Conservation (phyloP, 768 basidiomycete species). For the Rhodosporidiobolus odoratus region DNA sequence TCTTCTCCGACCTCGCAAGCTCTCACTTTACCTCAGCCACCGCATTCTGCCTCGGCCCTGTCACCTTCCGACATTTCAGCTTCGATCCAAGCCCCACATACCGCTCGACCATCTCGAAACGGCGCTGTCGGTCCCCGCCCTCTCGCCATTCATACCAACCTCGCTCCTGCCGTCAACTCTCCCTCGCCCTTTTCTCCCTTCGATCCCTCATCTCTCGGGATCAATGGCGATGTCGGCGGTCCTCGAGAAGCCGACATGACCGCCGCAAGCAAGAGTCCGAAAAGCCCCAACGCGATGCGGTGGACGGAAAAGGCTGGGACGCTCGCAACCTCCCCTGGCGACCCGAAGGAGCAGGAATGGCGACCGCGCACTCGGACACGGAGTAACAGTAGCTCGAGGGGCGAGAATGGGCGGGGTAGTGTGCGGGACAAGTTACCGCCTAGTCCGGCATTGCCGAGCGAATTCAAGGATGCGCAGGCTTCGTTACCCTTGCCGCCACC, state of each 20-base stretch:
- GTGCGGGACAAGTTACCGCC: constrained; percentile 4
- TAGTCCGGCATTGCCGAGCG: background rate
- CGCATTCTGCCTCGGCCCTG: background rate
- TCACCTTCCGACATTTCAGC: background rate
- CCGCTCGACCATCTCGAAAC: background rate
- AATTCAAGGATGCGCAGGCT: background rate
- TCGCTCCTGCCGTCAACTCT: background rate
- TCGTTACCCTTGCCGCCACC: background rate
- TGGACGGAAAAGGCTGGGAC: constrained; percentile 8
- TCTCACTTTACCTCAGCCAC: background rate
- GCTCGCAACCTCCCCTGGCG: background rate
- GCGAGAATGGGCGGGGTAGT: background rate
- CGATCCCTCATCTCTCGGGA: background rate
- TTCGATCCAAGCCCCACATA: background rate
- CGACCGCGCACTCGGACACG: background rate
- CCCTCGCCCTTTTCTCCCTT: background rate
- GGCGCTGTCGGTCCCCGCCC: constrained; percentile 5
- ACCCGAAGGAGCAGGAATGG: background rate
- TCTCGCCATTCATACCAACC: constrained; percentile 13
- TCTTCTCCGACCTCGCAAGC: background rate
- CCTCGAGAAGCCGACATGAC: constrained; percentile 18
- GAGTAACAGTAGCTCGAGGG: constrained; percentile 2
- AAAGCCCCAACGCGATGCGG: constrained; percentile 26
- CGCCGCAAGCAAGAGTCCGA: constrained; percentile 10
- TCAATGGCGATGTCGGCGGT: constrained; percentile 4